Evolutionary conservation across 805 yeast species (phyloP), one percentile per base, ranked within the genome.

Genomic region (Candida vaughaniae): DNA sequence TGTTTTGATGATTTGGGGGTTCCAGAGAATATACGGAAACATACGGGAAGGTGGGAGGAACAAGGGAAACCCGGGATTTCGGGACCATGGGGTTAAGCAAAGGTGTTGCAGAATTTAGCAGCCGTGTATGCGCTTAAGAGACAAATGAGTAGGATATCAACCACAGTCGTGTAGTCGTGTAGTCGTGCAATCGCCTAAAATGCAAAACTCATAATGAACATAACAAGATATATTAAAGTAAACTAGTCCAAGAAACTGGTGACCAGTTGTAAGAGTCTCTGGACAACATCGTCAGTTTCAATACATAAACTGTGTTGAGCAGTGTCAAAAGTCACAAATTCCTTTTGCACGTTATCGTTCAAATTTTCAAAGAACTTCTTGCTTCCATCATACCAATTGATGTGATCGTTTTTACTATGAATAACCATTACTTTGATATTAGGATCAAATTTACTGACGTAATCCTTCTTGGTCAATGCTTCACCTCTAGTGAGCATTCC

Each of bases 401-500:
- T 71, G 25, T 69, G 58, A 54, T 85, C 95, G n/a, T 57, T 61
- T 6, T 66, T 62, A 20, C 91, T 89, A 53, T 84, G 91, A 29
- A 77, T 47, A 8, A 85, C 60, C 20, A 80, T 54, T 3, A 83
- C 49, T 0, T 85, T 78, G 8, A 71, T 63, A 6, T 65, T 51
- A 5, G 64, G 56, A 29, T 58, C 56, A 37, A 64, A 58, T 29
- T 63, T 56, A 3, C 63, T 46, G 35, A 64, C 69, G 27, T 57
- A 54, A 3, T 65, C 58, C 4, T 52, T 58, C 5, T 65, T 53
- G 25, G 70, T 53, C 31, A 85, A 62, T 14, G 53, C 56, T 41
- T 73, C 69, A n/a, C 93, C 93, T 36, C 90, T 66, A 8, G 57
- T 55, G 25, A 84, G 52, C 68, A 84, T 79, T 46, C 80, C 90